phyloP scores from a whole-genome alignment of 345 rosid species.

The Syzygium jambos region DNA sequence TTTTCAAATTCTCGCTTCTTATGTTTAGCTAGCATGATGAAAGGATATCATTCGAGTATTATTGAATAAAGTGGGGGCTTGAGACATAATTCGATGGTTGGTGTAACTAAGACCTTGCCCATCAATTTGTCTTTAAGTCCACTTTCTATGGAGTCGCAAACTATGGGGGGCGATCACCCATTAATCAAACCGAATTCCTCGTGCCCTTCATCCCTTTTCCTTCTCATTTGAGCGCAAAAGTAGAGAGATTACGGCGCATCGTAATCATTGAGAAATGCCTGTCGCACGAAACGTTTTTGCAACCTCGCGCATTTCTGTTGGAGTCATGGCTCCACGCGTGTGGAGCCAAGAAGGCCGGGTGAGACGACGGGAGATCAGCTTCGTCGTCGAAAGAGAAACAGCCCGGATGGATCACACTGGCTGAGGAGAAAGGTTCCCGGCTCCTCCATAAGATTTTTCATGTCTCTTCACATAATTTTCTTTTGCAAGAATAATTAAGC shows the following conservation, averaged over 20 bases:
- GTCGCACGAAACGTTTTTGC: too few relatives aligned
- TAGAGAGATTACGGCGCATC: too few relatives aligned
- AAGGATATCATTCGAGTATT: background rate
- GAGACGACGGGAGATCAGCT: too few relatives aligned
- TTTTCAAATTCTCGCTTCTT: background rate
- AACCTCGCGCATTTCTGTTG: too few relatives aligned
- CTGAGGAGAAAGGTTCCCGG: background rate
- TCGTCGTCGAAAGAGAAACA: too few relatives aligned
- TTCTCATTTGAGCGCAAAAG: background rate
- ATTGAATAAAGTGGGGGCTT: background rate
- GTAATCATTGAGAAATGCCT: too few relatives aligned
- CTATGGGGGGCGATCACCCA: background rate
- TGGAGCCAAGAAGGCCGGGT: too few relatives aligned
- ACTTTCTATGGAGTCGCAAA: background rate
- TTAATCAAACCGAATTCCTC: background rate
- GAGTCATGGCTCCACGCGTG: too few relatives aligned
- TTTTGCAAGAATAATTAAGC: background rate
- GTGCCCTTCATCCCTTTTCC: background rate
- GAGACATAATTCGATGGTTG: background rate
- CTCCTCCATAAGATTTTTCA: background rate
- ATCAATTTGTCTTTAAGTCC: background rate
- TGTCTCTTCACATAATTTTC: too few relatives aligned
- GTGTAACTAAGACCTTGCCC: background rate
- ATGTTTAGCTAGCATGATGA: background rate
- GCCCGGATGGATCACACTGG: too few relatives aligned